These are phyloP conservation scores for Rhododendron kiyosumense DNA, from an alignment of 148 eudicot species.

Conservation along the genomic window DNA sequence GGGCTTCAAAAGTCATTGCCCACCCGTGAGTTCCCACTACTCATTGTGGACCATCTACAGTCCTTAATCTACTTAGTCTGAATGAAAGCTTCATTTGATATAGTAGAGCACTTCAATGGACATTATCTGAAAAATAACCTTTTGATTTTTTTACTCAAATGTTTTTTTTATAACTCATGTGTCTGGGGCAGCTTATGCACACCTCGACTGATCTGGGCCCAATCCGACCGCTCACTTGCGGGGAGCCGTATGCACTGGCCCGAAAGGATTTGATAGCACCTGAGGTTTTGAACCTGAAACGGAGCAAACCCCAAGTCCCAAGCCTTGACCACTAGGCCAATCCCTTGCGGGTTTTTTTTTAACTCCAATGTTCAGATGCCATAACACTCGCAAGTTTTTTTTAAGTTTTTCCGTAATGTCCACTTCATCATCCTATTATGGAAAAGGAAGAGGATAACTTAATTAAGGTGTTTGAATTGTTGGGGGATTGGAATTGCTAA, in stretches of 20 bases:
- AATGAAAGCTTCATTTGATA: background rate
- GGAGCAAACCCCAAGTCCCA: no score
- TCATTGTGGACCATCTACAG: background rate
- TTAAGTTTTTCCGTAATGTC: background rate
- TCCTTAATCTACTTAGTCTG: background rate
- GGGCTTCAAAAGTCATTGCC: slow-evolving; percentile 59
- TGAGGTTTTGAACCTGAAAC: no score
- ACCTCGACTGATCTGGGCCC: no score
- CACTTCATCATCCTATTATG: background rate
- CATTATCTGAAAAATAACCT: background rate
- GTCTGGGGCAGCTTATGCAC: no score
- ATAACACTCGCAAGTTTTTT: background rate
- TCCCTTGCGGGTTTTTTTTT: background rate
- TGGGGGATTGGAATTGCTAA: background rate
- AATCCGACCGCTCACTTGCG: no score
- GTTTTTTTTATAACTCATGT: no score
- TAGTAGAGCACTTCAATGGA: background rate
- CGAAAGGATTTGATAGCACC: no score
- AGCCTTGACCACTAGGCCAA: no score
- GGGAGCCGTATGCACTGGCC: no score
- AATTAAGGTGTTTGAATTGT: background rate
- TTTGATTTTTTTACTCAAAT: no score
- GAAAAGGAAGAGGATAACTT: background rate
- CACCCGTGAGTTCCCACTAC: slow-evolving; percentile 50
- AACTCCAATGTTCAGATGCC: background rate